Percentiles rank a stretch among this genome's conserved stretches.
These are phyloP conservation scores for Fusarium liriodendri DNA, from an alignment of 2,329 filamentous ascomycete species.

Conservation along the genomic window DNA sequence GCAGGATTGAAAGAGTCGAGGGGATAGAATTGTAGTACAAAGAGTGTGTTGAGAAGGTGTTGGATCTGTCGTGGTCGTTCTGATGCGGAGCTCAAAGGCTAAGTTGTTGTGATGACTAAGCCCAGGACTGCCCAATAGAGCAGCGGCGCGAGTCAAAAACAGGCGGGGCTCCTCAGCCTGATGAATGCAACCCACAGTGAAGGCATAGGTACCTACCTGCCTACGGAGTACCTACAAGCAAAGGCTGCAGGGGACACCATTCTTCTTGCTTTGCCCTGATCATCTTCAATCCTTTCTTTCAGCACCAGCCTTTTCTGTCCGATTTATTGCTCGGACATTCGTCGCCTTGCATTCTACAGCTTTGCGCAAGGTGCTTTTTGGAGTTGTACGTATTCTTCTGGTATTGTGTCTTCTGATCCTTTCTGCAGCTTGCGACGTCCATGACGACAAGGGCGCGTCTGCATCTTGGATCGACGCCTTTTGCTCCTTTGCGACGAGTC, in stretches of 20 bases:
- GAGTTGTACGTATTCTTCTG: conserved; percentile 15
- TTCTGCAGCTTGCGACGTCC: background rate
- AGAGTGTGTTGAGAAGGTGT: conserved; percentile 24
- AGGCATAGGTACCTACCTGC: background rate
- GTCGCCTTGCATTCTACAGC: background rate
- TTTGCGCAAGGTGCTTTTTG: background rate
- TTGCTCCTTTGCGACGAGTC: conserved; percentile 3
- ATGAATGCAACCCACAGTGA: background rate
- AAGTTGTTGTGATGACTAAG: conserved; percentile 38
- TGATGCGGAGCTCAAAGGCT: conserved; percentile 29
- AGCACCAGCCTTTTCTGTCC: background rate
- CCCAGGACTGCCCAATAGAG: conserved; percentile 16
- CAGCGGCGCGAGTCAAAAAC: conserved; percentile 6
- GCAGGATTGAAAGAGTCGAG: conserved; percentile 1
- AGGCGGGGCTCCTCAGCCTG: conserved; percentile 6
- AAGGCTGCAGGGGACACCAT: background rate
- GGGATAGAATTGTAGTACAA: conserved; percentile 16
- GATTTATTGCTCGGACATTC: background rate
- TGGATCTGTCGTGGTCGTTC: conserved; percentile 32
- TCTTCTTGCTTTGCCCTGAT: background rate
- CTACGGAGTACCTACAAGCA: background rate
- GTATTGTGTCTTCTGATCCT: conserved; percentile 3
- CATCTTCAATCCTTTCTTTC: background rate
- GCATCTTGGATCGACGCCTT: background rate
- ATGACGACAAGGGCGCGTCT: conserved; percentile 29